Evolutionary conservation across 805 yeast species (phyloP), one percentile per base, ranked within the genome.

Genomic region (Myxozyma lipomycoides): DNA sequence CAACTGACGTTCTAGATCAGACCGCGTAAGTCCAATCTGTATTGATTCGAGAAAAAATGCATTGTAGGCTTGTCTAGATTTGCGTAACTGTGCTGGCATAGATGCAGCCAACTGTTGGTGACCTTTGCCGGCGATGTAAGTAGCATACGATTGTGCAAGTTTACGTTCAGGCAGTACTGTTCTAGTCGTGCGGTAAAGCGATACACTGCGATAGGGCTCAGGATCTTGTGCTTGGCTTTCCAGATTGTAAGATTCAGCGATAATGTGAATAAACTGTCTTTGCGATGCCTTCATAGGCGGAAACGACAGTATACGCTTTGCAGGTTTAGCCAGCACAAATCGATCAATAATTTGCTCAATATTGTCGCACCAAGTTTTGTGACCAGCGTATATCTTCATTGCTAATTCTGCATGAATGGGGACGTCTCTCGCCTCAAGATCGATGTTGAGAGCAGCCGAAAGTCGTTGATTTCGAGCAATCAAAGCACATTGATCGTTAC

Each of bases 151-250:
- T 42, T 54, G 58, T 3, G 59, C 40, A 7, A 55, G 43, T n/a
- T 36, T 55, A 22, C 46, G 40, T 22, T 45, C 52, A 12, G 59
- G 59, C 6, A 55, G 26, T 3, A 47, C 26, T 4, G 58, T 53
- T 12, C 51, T 45, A 3, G 49, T 19, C 58, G 67, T 53, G 56
- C 72, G 21, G 65, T 49, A 51, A n/a, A 88, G 73, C 56, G 78
- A 81, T 0, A 88, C 91, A 9, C 84, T 78, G 53, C 95, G 67
- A 46, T 78, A 73, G 0, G 96, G 96, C 58, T 87, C 96, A 2
- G 78, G 78, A 65, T 86, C 96, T 55, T 86, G 93, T 1, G 90
- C 78, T 61, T 85, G 89, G 0, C 84, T 72, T 59, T 77, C 81
- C 10, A 87, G 61, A 10, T 75, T 71, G 64, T 72, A 87, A 0